Evolutionary conservation across 495 filamentous ascomycete genomes (phyloP).

Genomic region (Neurospora africana): DNA sequence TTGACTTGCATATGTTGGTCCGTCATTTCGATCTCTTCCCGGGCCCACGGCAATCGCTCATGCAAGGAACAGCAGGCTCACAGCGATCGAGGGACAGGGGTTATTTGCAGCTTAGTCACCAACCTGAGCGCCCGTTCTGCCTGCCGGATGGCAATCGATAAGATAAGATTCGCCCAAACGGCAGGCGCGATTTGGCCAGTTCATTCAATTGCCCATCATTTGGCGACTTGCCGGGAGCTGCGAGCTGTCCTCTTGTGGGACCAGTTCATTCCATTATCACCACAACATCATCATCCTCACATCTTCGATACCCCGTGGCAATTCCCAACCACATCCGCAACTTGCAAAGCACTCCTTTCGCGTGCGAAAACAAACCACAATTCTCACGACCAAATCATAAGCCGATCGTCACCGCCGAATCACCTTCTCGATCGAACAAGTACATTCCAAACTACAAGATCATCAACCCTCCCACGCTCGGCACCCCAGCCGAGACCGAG

Average conservation of each 20-base stretch:
- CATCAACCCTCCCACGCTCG: neutral
- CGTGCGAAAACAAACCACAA: neutral
- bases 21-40: neutral
- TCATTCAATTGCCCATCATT: neutral
- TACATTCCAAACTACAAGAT: neutral
- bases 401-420: neutral
- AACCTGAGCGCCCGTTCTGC: neutral
- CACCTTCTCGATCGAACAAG: neutral
- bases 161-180: neutral
- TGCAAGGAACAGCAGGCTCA: neutral
- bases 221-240: neutral
- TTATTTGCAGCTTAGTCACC: neutral
- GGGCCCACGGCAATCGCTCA: neutral
- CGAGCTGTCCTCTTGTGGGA: neutral
- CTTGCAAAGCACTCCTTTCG: neutral
- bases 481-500: neutral
- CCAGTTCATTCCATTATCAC: neutral
- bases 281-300: neutral
- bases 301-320: neutral
- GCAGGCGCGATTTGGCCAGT: neutral
- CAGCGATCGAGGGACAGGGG: neutral
- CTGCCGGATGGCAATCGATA: neutral
- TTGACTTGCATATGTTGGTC: neutral
- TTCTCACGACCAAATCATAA: neutral
- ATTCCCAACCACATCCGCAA: neutral